A percentile compares a stretch with the other conserved stretches of the same genome.
These are phyloP conservation scores for Heteromeles arbutifolia DNA, from an alignment of 306 rosid species.

Conservation along the genomic window DNA sequence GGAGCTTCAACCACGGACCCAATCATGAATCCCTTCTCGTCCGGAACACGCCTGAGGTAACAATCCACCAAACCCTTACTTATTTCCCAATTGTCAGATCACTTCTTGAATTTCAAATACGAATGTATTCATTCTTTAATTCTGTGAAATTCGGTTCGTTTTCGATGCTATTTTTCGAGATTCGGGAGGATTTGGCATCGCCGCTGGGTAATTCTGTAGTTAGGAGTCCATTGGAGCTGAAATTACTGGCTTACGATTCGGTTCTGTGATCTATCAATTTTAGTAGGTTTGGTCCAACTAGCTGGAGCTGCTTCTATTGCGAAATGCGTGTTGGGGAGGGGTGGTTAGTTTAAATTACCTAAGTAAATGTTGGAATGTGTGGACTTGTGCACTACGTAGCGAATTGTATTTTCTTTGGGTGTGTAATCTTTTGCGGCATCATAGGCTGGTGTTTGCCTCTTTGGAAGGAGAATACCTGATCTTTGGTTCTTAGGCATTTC, in stretches of 20 bases:
- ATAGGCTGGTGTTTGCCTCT: background rate
- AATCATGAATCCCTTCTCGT: conserved; percentile 92
- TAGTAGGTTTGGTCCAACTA: background rate
- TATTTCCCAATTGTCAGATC: conserved; percentile 25
- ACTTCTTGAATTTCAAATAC: background rate
- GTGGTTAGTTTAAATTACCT: background rate
- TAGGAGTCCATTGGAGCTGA: background rate
- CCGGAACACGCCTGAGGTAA: conserved; percentile 95
- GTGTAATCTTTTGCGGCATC: background rate
- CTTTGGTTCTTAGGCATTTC: background rate
- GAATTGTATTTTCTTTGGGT: background rate
- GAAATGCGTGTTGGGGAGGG: background rate
- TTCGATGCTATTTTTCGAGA: background rate
- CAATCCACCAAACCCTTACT: conserved; percentile 20
- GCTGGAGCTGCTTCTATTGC: background rate
- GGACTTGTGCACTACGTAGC: background rate
- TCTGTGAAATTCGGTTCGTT: conserved; percentile 1
- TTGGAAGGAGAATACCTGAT: background rate
- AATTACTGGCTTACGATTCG: background rate
- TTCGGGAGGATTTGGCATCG: background rate
- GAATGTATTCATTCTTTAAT: background rate
- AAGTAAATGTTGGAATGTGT: background rate
- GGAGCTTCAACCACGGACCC: conserved; percentile 38
- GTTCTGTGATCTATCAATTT: background rate
- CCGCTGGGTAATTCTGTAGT: background rate